Evolutionary conservation across 352 stramenopile genomes (phyloP), one percentile per base, ranked within the genome.

Genomic region (Pythium dissotocum): DNA sequence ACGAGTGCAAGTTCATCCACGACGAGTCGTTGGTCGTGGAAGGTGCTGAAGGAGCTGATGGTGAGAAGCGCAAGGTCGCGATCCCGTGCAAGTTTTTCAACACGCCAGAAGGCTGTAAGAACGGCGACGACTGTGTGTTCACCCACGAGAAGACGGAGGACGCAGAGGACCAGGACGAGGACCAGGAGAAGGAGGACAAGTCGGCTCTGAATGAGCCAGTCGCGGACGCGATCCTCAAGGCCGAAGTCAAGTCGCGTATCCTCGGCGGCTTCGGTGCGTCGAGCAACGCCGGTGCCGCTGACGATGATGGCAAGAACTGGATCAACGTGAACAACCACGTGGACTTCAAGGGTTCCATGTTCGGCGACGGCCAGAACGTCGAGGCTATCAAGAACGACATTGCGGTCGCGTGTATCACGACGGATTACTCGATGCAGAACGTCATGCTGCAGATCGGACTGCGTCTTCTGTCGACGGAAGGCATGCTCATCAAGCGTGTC

Each of bases 361-460:
- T 94, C 66, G 88, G 87, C 28, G 83, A 93, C 44, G 77, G 76
- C 38, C 83, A 91, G 58, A 78, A 79, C 35, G 65, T 90, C 0
- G 83, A 95, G 38, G 74, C 80, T 18, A 84, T 94, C 33, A 69
- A 71, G 48, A 62, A 81, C 24, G 79, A 76, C 1, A 71, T 93
- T 35, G 32, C 77, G 12, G 81, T 91, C 13, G 87, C 82, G 28
- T 96, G 88, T 70, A 94, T 95, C 66, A 96, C 88, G 8, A 96
- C 88, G 52, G 88, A 96, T 78, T 96, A 88, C 57, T 94, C 86
- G 21, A 96, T 96, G 88, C 88, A 96, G 77, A 96, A 96, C 71
- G 88, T 94, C 40, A 80, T 94, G 84, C 73, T 96, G n/a, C 88
- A 96, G 82, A 91, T 96, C n/a, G 88, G 88, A 8, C 61, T 96